Evolutionary conservation across 2,329 filamentous ascomycete genomes (phyloP).

Genomic region (Dactylellina haptotyla): DNA sequence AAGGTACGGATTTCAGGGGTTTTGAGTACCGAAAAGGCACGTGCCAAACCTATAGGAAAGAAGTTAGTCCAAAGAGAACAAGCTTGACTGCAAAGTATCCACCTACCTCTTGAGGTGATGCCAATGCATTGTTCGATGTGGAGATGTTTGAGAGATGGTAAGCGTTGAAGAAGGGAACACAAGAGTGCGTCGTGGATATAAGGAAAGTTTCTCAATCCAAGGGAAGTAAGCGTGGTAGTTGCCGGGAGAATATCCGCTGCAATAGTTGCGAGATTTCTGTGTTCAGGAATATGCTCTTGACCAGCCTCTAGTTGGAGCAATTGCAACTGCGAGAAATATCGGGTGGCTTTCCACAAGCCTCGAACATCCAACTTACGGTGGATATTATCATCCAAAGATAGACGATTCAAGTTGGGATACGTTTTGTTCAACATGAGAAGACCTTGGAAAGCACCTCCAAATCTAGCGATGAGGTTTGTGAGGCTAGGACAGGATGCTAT

Average conservation of each 20-base stretch:
- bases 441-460: slow-evolving; percentile 26
- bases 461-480: slow-evolving; percentile 30
- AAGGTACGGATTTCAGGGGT: slow-evolving; percentile 3
- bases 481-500: slow-evolving; percentile 32
- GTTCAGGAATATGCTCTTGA: not conserved
- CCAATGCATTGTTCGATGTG: slow-evolving; percentile 29
- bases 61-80: not conserved
- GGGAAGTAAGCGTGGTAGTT: slow-evolving; percentile 7
- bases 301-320: slow-evolving; percentile 24
- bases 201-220: slow-evolving; percentile 27
- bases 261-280: not conserved
- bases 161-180: not conserved
- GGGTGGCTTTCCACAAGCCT: slow-evolving; percentile 18
- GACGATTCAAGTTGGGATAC: not conserved
- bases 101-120: slow-evolving; percentile 31
- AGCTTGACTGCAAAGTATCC: not conserved
- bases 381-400: slow-evolving; percentile 20
- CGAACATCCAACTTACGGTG: slow-evolving; percentile 14
- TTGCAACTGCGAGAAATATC: slow-evolving; percentile 29
- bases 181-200: slow-evolving; percentile 20
- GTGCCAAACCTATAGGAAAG: slow-evolving; percentile 18
- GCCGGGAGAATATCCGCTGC: not conserved
- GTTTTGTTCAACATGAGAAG: slow-evolving; percentile 20
- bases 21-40: slow-evolving; percentile 6
- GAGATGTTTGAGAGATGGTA: slow-evolving; percentile 6